These are phyloP conservation scores for Nakaseomyces nivariensis DNA, from an alignment of 1,139 yeast genomes.

Conservation along the genomic window DNA sequence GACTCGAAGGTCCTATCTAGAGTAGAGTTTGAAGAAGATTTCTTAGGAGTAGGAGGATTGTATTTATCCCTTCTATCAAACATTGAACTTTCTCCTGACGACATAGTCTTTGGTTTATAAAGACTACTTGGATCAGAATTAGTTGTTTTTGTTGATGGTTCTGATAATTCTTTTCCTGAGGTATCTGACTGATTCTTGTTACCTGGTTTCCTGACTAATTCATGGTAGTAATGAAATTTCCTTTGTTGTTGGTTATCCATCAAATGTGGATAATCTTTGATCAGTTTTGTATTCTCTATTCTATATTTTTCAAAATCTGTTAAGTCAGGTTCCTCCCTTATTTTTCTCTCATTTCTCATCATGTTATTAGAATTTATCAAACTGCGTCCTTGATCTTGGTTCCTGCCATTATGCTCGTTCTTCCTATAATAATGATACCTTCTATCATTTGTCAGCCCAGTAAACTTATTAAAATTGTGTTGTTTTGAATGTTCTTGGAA, in stretches of 20 bases:
- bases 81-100: not conserved
- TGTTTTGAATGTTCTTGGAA: not conserved
- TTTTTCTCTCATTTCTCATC: not conserved
- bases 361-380: not conserved
- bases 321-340: not conserved
- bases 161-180: not conserved
- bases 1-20: not conserved
- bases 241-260: not conserved
- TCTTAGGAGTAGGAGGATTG: slow-evolving; percentile 1
- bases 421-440: not conserved
- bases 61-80: not conserved
- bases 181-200: not conserved
- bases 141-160: not conserved
- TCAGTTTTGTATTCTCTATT: slow-evolving; percentile 1
- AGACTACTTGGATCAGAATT: not conserved
- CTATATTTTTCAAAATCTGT: slow-evolving; percentile 4
- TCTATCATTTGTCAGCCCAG: not conserved
- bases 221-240: slow-evolving; percentile 2
- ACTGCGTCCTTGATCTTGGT: not conserved
- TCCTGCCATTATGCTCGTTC: not conserved
- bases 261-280: not conserved
- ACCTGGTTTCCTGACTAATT: not conserved
- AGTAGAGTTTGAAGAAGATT: not conserved
- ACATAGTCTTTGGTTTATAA: not conserved
- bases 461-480: not conserved